Conservation (phyloP, 2,329 filamentous ascomycete genomes). For the Podosphaera xanthii region DNA sequence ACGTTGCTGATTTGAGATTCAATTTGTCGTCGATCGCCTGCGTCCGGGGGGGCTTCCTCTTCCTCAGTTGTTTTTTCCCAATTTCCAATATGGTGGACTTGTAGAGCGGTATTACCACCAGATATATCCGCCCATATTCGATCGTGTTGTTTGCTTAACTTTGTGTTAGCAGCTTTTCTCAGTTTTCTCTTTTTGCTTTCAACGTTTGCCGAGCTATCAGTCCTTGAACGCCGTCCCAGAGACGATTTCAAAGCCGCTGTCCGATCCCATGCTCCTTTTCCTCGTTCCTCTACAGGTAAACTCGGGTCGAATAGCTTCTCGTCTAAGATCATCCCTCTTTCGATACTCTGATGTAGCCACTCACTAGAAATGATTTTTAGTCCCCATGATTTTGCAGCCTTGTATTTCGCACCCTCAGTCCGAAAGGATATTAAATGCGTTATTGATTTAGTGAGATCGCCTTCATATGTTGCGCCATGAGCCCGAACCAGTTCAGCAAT, state of each 20-base stretch:
- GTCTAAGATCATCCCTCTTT: conserved; percentile 75
- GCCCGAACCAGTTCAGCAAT: conserved; percentile 41
- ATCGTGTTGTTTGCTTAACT: conserved; percentile 56
- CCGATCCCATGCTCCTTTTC: conserved; percentile 51
- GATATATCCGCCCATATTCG: conserved; percentile 74
- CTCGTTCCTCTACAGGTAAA: conserved; percentile 46
- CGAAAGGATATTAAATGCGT: conserved; percentile 69
- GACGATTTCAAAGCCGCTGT: conserved; percentile 23
- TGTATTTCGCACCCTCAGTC: conserved; percentile 74
- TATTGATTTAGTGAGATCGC: conserved; percentile 64
- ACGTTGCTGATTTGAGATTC: neutral
- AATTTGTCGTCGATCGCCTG: neutral
- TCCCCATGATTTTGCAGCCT: conserved; percentile 62
- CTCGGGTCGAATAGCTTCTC: conserved; percentile 65
- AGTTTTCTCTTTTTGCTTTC: conserved; percentile 55
- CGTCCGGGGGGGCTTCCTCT: neutral
- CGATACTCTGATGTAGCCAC: conserved; percentile 68
- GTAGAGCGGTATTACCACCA: conserved; percentile 9
- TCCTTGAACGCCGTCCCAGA: conserved; percentile 36
- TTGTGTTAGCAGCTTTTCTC: conserved; percentile 67
- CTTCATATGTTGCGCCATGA: conserved; percentile 66
- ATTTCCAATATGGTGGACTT: conserved; percentile 12
- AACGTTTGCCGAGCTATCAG: conserved; percentile 20
- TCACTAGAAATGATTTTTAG: conserved; percentile 58
- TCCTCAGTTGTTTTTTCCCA: conserved; percentile 9